phyloP scores from a whole-genome alignment of 257 asterid genomes.

The Nicotiana knightiana region DNA sequence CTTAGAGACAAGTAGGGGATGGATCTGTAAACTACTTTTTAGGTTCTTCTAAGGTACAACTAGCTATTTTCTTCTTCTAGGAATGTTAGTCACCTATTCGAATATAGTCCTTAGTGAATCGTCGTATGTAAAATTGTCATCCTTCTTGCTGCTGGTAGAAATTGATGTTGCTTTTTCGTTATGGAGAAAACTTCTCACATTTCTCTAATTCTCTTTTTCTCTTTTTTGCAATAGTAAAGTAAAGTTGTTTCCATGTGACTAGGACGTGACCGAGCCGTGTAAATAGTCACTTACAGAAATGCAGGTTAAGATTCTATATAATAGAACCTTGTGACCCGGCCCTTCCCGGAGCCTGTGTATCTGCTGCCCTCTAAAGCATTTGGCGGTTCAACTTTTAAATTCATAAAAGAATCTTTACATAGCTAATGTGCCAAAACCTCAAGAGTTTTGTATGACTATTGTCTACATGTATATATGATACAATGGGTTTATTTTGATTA shows the following conservation, averaged over 20 bases:
- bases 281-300: too few species aligned
- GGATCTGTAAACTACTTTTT: not conserved
- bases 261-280: too few species aligned
- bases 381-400: not conserved
- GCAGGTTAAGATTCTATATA: accelerated
- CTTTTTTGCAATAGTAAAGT: not conserved
- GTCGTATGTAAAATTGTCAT: not conserved
- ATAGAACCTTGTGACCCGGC: too few species aligned
- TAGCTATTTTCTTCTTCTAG: not conserved
- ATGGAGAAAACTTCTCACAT: not conserved
- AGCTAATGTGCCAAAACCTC: not conserved
- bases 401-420: not conserved
- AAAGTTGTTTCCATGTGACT: too few species aligned
- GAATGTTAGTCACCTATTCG: not conserved
- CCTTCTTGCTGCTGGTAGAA: not conserved
- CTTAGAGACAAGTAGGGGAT: not conserved
- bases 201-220: not conserved
- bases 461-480: not conserved
- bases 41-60: not conserved
- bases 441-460: not conserved
- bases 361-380: too few species aligned
- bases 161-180: not conserved
- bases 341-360: accelerated
- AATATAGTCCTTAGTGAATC: not conserved
- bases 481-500: not conserved